phyloP scores from a whole-genome alignment of 371 early-diverging fungal genomes.

The Zancudomyces culisetae region DNA sequence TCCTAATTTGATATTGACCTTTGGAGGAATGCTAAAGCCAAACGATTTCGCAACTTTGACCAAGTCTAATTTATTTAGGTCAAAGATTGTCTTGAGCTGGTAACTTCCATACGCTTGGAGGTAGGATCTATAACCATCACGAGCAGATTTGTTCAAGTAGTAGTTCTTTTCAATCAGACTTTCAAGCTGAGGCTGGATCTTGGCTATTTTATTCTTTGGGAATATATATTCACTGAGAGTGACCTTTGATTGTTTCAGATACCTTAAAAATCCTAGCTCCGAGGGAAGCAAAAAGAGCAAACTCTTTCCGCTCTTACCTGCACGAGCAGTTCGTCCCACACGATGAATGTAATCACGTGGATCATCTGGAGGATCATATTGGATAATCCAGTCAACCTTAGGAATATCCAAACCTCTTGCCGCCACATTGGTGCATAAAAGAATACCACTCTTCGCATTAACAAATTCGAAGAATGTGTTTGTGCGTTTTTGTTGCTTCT shows the following conservation, averaged over 20 bases:
- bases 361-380: constrained; percentile 98
- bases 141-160: constrained; percentile 96
- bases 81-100: constrained; percentile 87
- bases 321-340: constrained; percentile 96
- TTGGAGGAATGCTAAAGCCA: constrained; percentile 91
- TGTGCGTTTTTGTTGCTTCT: constrained; percentile 91
- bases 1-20: constrained; percentile 80
- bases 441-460: constrained; percentile 72
- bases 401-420: constrained; percentile 98
- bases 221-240: constrained; percentile 96
- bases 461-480: constrained; percentile 91
- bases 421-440: constrained; percentile 96
- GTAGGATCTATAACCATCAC: constrained; percentile 91
- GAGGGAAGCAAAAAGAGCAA: constrained; percentile 86
- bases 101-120: constrained; percentile 94
- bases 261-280: constrained; percentile 90
- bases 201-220: constrained; percentile 81
- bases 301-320: constrained; percentile 76
- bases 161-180: constrained; percentile 93
- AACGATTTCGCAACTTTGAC: constrained; percentile 83
- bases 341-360: constrained; percentile 96
- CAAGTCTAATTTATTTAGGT: constrained; percentile 81
- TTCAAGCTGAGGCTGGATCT: constrained; percentile 89
- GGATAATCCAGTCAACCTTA: constrained; percentile 94
- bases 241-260: constrained; percentile 91